A percentile compares a stretch with the other conserved stretches of the same genome.
Conservation (phyloP, 2,329 filamentous ascomycete genomes). For the Camillea tinctor region DNA sequence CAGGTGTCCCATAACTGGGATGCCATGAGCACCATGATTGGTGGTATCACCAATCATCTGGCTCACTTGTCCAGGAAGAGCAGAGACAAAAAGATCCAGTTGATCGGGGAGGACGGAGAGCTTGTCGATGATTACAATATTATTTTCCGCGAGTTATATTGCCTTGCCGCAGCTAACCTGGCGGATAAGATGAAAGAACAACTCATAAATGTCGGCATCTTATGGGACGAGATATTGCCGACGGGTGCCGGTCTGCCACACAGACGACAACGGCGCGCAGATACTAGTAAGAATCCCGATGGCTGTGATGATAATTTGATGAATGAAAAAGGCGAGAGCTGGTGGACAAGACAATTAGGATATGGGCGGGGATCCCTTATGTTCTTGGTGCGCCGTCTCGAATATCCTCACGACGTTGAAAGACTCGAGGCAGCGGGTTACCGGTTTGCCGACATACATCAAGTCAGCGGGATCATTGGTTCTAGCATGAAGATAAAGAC, state of each 20-base stretch:
- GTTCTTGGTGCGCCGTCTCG: constrained; percentile 69
- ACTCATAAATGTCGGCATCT: constrained; percentile 61
- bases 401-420: constrained; percentile 56
- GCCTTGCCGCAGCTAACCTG: constrained; percentile 72
- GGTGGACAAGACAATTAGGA: constrained; percentile 28
- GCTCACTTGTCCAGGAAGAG: constrained; percentile 43
- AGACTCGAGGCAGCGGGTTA: constrained; percentile 70
- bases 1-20: constrained; percentile 77
- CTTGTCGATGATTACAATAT: constrained; percentile 69
- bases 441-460: constrained; percentile 69
- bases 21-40: constrained; percentile 64
- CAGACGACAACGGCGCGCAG: constrained; percentile 19
- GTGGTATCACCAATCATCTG: constrained; percentile 72
- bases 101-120: constrained; percentile 53
- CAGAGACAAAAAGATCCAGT: constrained; percentile 41
- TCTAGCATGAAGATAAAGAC: constrained; percentile 72
- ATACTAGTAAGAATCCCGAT: constrained; percentile 7
- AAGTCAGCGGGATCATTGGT: constrained; percentile 68
- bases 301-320: constrained; percentile 32
- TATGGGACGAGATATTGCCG: constrained; percentile 74
- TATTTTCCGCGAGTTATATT: constrained; percentile 81
- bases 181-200: constrained; percentile 64
- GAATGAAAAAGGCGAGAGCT: constrained; percentile 38
- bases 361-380: constrained; percentile 75
- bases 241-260: constrained; percentile 49